Base-by-base conservation (phyloP, 495 filamentous ascomycete species). In the Penicillium daleae region DNA sequence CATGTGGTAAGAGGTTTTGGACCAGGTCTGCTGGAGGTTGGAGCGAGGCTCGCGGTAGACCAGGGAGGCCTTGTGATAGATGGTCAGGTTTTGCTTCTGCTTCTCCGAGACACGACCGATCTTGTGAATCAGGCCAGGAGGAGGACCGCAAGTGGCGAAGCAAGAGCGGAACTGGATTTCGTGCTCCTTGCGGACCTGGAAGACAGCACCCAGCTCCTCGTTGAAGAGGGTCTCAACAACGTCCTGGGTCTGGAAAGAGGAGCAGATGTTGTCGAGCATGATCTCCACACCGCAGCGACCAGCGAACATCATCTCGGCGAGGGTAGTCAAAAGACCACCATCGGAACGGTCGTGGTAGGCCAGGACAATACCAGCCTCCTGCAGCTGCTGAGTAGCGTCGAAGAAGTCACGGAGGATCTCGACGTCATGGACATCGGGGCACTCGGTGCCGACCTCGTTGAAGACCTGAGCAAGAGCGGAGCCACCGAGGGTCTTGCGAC, bases 291-390 rank as follows among this genome's bases (percentile, higher is more conserved):
- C 96, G 67, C 93, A 96, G 46, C 95, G 88, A 29, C 95, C 95
- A 12, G 95, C 95, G 69, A 99, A 97, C 87, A 97, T 96, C 95
- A 98, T 98, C 74, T 99, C 95, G 12, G 87, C 90, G 12, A 98
- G 80, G 8, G 94, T 92, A 13, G 94, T 97, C 66, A 98, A 86
- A 5, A 99, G 79, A 68, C 95, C 95, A 75, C 96, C 95, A 66
- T 98, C 95, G 17, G 92, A 97, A 35, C 89, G 84, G 71, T 98
- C 95, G 71, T 99, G 95, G 70, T 98, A 98, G 19, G 95, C 96
- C 26, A 98, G 83, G 31, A 99, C 93, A 63, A 97, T 84, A 17
- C 88, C 90, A 42, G 88, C 83, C 70, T 96, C 89, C 71, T 98
- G 95, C 6, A 96, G 82, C 69, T 93, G 89, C 33, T 89, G 84